A percentile compares a stretch with the other conserved stretches of the same genome.
Conservation (phyloP, 257 asterid species). For the Solanum bukasovii region DNA sequence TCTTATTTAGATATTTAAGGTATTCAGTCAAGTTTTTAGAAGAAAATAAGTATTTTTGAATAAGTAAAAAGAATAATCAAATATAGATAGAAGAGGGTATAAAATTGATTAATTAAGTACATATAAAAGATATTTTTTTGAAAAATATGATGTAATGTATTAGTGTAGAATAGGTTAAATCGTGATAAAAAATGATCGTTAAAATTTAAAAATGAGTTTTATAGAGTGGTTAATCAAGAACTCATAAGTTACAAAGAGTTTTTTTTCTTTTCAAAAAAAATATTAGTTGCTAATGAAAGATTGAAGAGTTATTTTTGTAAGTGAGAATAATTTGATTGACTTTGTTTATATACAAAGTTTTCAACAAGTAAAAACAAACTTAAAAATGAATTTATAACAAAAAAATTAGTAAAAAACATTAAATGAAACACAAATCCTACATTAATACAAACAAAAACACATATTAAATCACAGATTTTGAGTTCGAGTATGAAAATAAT, state of each 20-base stretch:
- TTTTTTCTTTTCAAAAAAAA: neutral
- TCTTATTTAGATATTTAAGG: neutral
- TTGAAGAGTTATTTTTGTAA: neutral
- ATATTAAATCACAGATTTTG: too few relatives aligned
- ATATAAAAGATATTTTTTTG: too few relatives aligned
- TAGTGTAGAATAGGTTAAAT: too few relatives aligned
- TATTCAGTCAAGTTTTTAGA: too few relatives aligned
- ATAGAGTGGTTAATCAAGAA: too few relatives aligned
- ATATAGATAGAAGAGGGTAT: too few relatives aligned
- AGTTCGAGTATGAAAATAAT: neutral
- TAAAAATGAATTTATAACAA: neutral
- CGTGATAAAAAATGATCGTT: fast-evolving
- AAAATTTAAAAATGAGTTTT: too few relatives aligned
- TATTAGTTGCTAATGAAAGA: neutral
- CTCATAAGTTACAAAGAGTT: too few relatives aligned
- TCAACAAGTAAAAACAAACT: neutral
- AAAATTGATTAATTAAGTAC: too few relatives aligned
- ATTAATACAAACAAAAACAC: neutral
- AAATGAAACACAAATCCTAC: neutral
- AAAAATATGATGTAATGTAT: too few relatives aligned
- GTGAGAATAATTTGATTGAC: neutral
- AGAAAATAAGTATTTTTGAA: too few relatives aligned
- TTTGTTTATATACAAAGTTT: neutral
- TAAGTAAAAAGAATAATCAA: too few relatives aligned
- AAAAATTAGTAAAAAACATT: neutral